phyloP scores from a whole-genome alignment of 805 yeast genomes.

The Saturnispora hagleri region DNA sequence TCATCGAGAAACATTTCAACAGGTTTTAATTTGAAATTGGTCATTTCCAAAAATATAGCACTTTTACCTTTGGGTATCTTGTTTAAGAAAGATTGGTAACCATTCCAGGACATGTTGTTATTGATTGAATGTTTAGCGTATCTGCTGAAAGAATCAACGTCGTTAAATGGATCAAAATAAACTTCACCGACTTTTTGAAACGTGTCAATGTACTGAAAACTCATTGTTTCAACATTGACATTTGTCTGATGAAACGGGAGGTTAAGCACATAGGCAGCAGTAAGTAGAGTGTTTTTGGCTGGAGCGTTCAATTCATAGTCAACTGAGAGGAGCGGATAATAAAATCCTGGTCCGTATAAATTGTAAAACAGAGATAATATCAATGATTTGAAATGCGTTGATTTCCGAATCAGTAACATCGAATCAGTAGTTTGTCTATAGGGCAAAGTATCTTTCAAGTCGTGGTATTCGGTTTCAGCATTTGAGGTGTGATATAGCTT shows the following conservation, averaged over 20 bases:
- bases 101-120: slow-evolving; percentile 13
- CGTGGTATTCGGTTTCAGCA: slow-evolving; percentile 18
- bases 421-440: slow-evolving; percentile 44
- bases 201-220: slow-evolving; percentile 30
- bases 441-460: slow-evolving; percentile 37
- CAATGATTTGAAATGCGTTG: slow-evolving; percentile 38
- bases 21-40: slow-evolving; percentile 26
- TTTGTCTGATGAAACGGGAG: slow-evolving; percentile 39
- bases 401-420: slow-evolving; percentile 39
- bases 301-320: slow-evolving; percentile 35
- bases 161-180: slow-evolving; percentile 42
- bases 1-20: slow-evolving; percentile 23
- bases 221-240: slow-evolving; percentile 38
- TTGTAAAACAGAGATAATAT: slow-evolving; percentile 42
- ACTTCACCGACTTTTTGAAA: slow-evolving; percentile 46
- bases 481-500: slow-evolving; percentile 4
- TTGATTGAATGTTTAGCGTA: slow-evolving; percentile 17
- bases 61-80: slow-evolving; percentile 22
- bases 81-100: slow-evolving; percentile 15
- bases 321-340: slow-evolving; percentile 28
- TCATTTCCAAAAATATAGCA: slow-evolving; percentile 25
- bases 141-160: slow-evolving; percentile 23
- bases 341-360: slow-evolving; percentile 35
- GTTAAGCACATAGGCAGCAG: slow-evolving; percentile 37
- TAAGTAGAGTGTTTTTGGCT: slow-evolving; percentile 44